Evolutionary conservation across 768 basidiomycete species (phyloP).

Genomic region (Lanmaoa rubissima): DNA sequence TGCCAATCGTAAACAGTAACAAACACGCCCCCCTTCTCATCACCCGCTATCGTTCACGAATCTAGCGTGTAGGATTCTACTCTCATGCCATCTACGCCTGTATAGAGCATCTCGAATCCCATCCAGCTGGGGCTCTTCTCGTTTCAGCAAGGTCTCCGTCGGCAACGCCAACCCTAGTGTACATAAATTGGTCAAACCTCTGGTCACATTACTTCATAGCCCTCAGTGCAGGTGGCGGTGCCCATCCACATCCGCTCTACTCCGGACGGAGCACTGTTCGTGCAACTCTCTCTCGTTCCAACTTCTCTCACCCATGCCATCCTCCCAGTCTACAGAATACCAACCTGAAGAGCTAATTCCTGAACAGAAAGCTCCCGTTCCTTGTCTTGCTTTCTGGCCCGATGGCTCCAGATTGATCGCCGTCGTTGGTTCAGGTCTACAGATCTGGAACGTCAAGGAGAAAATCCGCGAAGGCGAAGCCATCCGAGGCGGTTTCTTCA

Average conservation of each 20-base stretch:
- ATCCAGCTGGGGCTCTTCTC: too few relatives aligned
- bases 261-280: background rate
- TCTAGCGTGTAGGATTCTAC: too few relatives aligned
- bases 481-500: constrained; percentile 26
- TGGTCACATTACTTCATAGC: too few relatives aligned
- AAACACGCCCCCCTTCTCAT: too few relatives aligned
- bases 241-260: background rate
- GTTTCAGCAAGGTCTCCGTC: too few relatives aligned
- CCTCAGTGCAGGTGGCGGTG: constrained; percentile 13
- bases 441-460: constrained; percentile 26
- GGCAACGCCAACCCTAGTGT: too few relatives aligned
- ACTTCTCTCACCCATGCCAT: constrained; percentile 15
- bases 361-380: constrained; percentile 15
- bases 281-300: constrained; percentile 1
- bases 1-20: too few relatives aligned
- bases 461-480: constrained; percentile 20
- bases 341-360: constrained; percentile 18
- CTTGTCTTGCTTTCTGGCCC: constrained; percentile 26
- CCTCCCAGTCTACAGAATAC: background rate
- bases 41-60: too few relatives aligned
- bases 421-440: constrained; percentile 25
- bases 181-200: too few relatives aligned
- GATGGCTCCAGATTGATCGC: constrained; percentile 26
- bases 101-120: too few relatives aligned
- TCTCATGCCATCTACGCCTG: too few relatives aligned